Base-by-base conservation (phyloP, 2,329 filamentous ascomycete genomes). In the Aureobasidium sp. region DNA sequence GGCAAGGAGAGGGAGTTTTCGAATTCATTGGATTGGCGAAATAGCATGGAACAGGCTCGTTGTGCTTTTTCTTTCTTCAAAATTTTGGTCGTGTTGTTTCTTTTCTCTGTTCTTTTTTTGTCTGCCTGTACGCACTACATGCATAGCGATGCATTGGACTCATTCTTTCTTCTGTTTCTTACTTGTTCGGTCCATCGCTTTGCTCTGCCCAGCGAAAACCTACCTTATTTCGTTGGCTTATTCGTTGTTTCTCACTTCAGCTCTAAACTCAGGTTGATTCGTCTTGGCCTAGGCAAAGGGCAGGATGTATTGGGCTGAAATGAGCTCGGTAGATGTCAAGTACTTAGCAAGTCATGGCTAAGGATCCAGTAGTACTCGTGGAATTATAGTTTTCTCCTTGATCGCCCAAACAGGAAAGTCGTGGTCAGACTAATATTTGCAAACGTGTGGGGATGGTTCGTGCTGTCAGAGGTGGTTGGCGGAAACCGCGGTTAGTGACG, bases 131-230 rank as follows among this genome's bases (percentile, higher is more conserved):
- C 20, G 55, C 20, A 26, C 24, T 59, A 44, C 56, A 59, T 59
- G 56, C 56, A 59, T 59, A 59, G 56, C 56, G 44, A 59, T 47
- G 39, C 29, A 56, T 44, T 44, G n/a, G 27, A 56, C 37, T 43
- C 17, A 5, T 10, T 34, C 17, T 34, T n/a, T 56, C 20, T 29
- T 53, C 12, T 37, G 1, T 48, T 17, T 51, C 20, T 2, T 52
- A 39, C 12, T 26, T 44, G 13, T 15, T 15, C 6, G 34, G 12
- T 10, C 32, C 24, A 15, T 29, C 3, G 20, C 3, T 15, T 39
- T 34, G 20, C 20, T 20, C 20, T 20, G 20, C 20, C 20, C 20
- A 20, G 20, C 20, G 20, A 20, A 20, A 20, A 20, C 20, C 20
- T 1, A 20, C 20, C 20, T 20, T 20, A 20, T 20, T n/a, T 27